These are phyloP conservation scores for Cucurbita maxima DNA, from an alignment of 306 rosid genomes.

Conservation along the genomic window DNA sequence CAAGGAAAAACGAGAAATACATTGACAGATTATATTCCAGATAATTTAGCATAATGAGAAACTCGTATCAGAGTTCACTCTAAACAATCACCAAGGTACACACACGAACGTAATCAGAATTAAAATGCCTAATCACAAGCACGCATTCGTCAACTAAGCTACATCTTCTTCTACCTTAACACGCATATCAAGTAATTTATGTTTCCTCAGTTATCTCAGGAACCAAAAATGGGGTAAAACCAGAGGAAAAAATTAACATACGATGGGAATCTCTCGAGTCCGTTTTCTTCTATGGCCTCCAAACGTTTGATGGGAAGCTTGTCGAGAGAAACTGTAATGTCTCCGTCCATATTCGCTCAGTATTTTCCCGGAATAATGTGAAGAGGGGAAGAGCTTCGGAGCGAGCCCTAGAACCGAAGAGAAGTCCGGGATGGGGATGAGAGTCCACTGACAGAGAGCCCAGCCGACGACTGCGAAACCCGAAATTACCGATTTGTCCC, in stretches of 20 bases:
- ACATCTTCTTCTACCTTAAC: background rate
- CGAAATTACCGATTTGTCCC: background rate
- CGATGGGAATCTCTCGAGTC: constrained; percentile 66
- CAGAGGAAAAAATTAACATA: constrained; percentile 19
- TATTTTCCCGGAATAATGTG: background rate
- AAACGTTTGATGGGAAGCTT: constrained; percentile 83
- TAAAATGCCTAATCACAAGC: background rate
- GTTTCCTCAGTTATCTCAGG: background rate
- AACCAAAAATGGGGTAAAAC: background rate
- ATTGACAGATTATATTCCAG: background rate
- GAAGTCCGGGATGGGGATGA: background rate
- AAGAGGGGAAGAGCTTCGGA: background rate
- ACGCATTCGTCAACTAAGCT: background rate
- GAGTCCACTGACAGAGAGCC: background rate
- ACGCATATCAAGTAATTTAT: background rate
- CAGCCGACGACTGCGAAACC: background rate
- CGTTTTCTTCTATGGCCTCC: constrained; percentile 74
- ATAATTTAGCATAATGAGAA: background rate
- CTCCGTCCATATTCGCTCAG: constrained; percentile 33
- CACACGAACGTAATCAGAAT: background rate
- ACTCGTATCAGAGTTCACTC: background rate
- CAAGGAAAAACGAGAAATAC: background rate
- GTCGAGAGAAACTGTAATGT: constrained; percentile 51
- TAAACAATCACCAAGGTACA: background rate
- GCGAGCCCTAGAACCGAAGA: constrained; percentile 4